Conservation (phyloP, 306 rosid species). For the Prunus dulcis region DNA sequence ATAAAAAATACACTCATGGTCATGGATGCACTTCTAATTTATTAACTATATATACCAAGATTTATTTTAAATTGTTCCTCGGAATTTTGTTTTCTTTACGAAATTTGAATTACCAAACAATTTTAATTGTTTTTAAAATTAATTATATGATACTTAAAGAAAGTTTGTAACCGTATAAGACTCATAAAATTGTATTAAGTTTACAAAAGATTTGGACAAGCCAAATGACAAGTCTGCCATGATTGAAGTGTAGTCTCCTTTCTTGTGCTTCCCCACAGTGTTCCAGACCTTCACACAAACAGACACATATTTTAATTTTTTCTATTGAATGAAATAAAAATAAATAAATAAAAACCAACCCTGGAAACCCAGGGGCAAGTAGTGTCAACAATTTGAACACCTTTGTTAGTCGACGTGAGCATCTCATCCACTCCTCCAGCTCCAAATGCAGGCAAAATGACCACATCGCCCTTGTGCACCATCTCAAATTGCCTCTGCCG, state of each 20-base stretch:
- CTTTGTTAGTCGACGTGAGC: conserved; percentile 70
- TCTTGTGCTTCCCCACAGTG: conserved; percentile 84
- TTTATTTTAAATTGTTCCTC: no score
- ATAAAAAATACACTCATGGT: no score
- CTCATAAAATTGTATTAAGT: no score
- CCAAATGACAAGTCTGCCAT: not conserved
- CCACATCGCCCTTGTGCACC: conserved; percentile 77
- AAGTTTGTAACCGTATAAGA: no score
- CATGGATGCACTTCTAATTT: no score
- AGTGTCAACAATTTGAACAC: conserved; percentile 89
- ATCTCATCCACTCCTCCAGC: conserved; percentile 88
- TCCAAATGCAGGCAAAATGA: conserved; percentile 94
- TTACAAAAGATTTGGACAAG: no score
- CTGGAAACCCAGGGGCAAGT: conserved; percentile 98
- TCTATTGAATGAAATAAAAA: not conserved
- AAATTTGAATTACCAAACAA: no score
- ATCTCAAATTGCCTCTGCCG: conserved; percentile 65
- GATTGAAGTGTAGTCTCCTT: conserved; percentile 73
- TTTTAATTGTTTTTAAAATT: no score
- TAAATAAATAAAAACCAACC: conserved; percentile 33
- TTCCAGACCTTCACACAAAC: conserved; percentile 70
- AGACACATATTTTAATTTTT: not conserved
- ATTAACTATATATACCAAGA: no score
- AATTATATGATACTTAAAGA: no score
- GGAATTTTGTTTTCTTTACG: no score